phyloP scores from a whole-genome alignment of 495 filamentous ascomycete species.

The Tuber borchii region DNA sequence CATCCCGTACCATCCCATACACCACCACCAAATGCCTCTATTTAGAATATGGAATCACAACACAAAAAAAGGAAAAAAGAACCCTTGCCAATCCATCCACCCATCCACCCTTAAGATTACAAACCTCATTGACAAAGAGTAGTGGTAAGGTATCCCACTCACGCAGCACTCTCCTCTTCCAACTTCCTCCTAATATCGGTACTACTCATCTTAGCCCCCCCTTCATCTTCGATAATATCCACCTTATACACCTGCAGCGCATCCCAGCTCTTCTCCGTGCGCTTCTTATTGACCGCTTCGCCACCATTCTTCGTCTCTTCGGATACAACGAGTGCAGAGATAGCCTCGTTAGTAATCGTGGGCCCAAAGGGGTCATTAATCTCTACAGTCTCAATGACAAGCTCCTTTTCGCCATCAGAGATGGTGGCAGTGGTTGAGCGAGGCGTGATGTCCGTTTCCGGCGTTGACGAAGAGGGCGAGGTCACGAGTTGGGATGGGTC shows the following conservation, averaged over 20 bases:
- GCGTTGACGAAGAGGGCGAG: slow-evolving; percentile 15
- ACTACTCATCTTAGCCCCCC: slow-evolving; percentile 81
- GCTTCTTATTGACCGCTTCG: slow-evolving; percentile 70
- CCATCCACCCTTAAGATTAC: background rate
- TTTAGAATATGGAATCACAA: background rate
- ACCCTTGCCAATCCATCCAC: background rate
- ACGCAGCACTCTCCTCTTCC: slow-evolving; percentile 34
- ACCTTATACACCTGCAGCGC: slow-evolving; percentile 77
- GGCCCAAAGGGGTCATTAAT: slow-evolving; percentile 87
- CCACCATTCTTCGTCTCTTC: slow-evolving; percentile 81
- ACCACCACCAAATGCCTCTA: background rate
- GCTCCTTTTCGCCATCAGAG: slow-evolving; percentile 1
- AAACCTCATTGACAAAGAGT: background rate
- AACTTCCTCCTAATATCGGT: slow-evolving; percentile 58
- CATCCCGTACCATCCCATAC: background rate
- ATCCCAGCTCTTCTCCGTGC: slow-evolving; percentile 70
- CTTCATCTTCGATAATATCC: slow-evolving; percentile 54
- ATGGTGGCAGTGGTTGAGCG: slow-evolving; percentile 19
- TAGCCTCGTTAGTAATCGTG: slow-evolving; percentile 72
- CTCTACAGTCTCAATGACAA: slow-evolving; percentile 65
- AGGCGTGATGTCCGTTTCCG: slow-evolving; percentile 22
- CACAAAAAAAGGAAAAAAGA: background rate
- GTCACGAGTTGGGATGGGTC: slow-evolving; percentile 15
- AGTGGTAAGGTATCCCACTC: background rate
- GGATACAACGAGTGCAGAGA: slow-evolving; percentile 81